Base-by-base conservation (phyloP, 441 rosid genomes). In the Croton setiger region DNA sequence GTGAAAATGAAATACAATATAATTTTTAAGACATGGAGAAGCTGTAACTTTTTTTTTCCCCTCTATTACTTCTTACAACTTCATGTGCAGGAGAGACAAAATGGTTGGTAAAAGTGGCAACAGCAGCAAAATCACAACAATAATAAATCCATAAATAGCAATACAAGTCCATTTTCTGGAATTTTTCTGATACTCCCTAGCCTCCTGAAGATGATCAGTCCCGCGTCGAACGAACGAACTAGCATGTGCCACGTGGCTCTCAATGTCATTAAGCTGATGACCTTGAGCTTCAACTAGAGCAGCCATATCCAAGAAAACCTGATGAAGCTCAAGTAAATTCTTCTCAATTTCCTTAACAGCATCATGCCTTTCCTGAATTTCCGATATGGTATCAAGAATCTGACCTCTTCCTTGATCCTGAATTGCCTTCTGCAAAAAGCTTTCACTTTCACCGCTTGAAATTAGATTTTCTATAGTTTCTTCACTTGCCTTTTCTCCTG, bases 271-370 rank as follows among this genome's bases (percentile, higher is more conserved):
- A 2, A 95, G 73, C 11, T 92, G 99, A 51, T 88, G 94, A 7
- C 98, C 96, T 63, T 94, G 98, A 36, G 94, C 86, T 79, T 92
- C 98, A 44, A 90, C 97, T 2, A 90, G 72, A 6, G 90, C 92
- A 7, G 98, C 98, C 99, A 94, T 90, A 73, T 94, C 99, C 70
- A 92, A 68, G 80, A 95, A 92, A 5, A 92, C 88, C 82, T 90
- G 96, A 44, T 92, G 98, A 2, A 95, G 82, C 74, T 88, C 98
- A 0, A 86, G 39, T 67, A 94, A 67, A 69, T 88, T 94, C 85
- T 87, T 94, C 81, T 94, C 97, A 17, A 94, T 94, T 77, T 90
- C 99, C 83, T 86, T 92, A 17, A 95, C 91, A 2, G 93, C 91
- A 64, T 90, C 96, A 3, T 84, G 95, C 60, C 98, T 83, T 71